phyloP scores from a whole-genome alignment of 2,329 filamentous ascomycete genomes.

The Penicillium sp. region DNA sequence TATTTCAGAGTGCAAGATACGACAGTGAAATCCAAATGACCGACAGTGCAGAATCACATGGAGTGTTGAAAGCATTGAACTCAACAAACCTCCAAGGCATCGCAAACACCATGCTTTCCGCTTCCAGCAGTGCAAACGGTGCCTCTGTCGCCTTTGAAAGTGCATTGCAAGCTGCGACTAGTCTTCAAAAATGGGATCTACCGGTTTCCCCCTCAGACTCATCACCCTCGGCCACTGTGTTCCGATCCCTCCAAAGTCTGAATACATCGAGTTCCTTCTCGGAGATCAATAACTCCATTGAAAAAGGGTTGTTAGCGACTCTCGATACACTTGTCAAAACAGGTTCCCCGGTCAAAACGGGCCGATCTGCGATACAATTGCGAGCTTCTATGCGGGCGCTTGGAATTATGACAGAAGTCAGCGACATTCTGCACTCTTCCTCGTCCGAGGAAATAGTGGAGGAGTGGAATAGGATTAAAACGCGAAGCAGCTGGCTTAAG shows the following conservation, averaged over 20 bases:
- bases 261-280: conserved; percentile 63
- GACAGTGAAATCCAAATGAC: conserved; percentile 74
- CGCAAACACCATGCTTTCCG: conserved; percentile 75
- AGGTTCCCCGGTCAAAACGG: conserved; percentile 36
- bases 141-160: conserved; percentile 61
- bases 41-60: conserved; percentile 63
- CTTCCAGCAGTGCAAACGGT: conserved; percentile 55
- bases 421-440: conserved; percentile 69
- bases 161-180: conserved; percentile 76
- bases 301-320: conserved; percentile 59
- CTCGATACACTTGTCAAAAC: conserved; percentile 42
- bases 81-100: conserved; percentile 82
- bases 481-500: conserved; percentile 75
- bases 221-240: conserved; percentile 69
- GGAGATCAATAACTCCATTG: conserved; percentile 59
- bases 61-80: conserved; percentile 74
- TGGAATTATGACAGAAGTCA: conserved; percentile 78
- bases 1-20: conserved; percentile 87
- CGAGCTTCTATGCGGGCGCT: conserved; percentile 61
- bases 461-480: conserved; percentile 64
- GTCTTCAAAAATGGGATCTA: conserved; percentile 89
- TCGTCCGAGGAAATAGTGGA: conserved; percentile 62
- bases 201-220: conserved; percentile 66
- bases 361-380: conserved; percentile 47
- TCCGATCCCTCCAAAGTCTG: conserved; percentile 78